phyloP scores from a whole-genome alignment of 1,284 basidiomycete species.

The Schizophyllum commune region DNA sequence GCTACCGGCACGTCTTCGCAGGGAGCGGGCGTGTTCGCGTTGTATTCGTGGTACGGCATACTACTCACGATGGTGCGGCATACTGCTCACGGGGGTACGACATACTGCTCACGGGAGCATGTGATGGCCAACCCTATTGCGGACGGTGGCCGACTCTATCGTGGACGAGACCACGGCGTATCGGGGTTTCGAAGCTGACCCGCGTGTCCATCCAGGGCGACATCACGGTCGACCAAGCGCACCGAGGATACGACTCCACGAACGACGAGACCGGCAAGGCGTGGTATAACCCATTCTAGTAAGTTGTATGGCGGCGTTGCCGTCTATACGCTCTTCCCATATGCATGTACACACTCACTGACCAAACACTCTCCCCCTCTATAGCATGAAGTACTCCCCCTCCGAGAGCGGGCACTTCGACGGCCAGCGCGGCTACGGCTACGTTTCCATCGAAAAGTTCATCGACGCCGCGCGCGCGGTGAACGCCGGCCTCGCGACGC shows the following conservation, averaged over 20 bases:
- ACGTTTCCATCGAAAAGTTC: constrained; percentile 90
- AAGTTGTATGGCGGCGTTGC: constrained; percentile 21
- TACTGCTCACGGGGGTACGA: too few species aligned
- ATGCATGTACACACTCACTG: constrained; percentile 6
- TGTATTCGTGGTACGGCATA: too few species aligned
- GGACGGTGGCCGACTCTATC: too few species aligned
- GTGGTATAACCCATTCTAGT: constrained; percentile 90
- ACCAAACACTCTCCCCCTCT: constrained; percentile 4
- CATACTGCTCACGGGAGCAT: too few species aligned
- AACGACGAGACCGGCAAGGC: constrained; percentile 77
- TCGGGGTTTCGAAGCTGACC: too few species aligned
- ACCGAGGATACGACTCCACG: constrained; percentile 85
- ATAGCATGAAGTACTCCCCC: constrained; percentile 88
- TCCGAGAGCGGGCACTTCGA: constrained; percentile 89
- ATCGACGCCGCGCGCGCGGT: constrained; percentile 74
- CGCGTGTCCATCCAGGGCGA: constrained; percentile 55
- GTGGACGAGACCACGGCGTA: too few species aligned
- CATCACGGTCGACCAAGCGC: constrained; percentile 87
- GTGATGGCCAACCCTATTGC: too few species aligned
- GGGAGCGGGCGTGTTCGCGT: too few species aligned
- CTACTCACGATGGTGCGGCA: too few species aligned
- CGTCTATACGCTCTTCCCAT: constrained; percentile 2
- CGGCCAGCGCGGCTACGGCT: constrained; percentile 86
- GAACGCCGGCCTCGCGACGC: constrained; percentile 60
- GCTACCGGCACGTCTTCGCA: too few species aligned